phyloP scores from a whole-genome alignment of 2,329 filamentous ascomycete genomes.

The Orbilia brochopaga region DNA sequence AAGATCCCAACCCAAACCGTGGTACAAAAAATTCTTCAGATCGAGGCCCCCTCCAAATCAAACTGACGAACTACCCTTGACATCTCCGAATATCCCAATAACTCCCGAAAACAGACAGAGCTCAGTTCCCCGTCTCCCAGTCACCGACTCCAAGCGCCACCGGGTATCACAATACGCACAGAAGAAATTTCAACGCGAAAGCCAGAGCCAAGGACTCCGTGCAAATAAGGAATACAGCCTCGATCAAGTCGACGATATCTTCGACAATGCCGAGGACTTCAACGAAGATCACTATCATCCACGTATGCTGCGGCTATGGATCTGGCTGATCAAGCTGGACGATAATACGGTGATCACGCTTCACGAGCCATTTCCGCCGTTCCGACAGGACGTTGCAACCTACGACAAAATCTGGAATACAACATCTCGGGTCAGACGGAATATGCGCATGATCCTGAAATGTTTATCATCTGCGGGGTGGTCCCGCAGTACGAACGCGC shows the following conservation, averaged over 20 bases:
- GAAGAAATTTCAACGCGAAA: slow-evolving; percentile 37
- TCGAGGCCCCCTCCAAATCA: neutral
- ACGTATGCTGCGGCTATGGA: slow-evolving; percentile 62
- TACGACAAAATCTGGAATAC: slow-evolving; percentile 23
- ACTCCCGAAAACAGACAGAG: slow-evolving; percentile 23
- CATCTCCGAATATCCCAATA: neutral
- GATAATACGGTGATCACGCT: slow-evolving; percentile 62
- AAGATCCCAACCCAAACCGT: neutral
- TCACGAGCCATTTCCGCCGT: slow-evolving; percentile 57
- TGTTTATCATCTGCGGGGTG: slow-evolving; percentile 54
- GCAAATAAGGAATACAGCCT: slow-evolving; percentile 37
- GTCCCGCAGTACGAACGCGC: slow-evolving; percentile 61
- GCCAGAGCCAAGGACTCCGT: slow-evolving; percentile 13
- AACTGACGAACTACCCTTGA: slow-evolving; percentile 28
- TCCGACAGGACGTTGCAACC: slow-evolving; percentile 51
- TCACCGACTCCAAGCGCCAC: slow-evolving; percentile 40
- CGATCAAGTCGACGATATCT: slow-evolving; percentile 39
- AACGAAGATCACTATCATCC: slow-evolving; percentile 53
- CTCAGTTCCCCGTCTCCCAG: slow-evolving; percentile 32
- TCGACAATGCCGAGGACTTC: slow-evolving; percentile 36
- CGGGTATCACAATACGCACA: slow-evolving; percentile 44
- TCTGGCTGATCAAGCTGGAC: slow-evolving; percentile 59
- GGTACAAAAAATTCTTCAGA: slow-evolving; percentile 27
- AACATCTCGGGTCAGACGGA: slow-evolving; percentile 53
- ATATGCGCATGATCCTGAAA: slow-evolving; percentile 53